A percentile compares a stretch with the other conserved stretches of the same genome.
phyloP scores from a whole-genome alignment of 2,329 filamentous ascomycete genomes.

The Eurotiales sp. region DNA sequence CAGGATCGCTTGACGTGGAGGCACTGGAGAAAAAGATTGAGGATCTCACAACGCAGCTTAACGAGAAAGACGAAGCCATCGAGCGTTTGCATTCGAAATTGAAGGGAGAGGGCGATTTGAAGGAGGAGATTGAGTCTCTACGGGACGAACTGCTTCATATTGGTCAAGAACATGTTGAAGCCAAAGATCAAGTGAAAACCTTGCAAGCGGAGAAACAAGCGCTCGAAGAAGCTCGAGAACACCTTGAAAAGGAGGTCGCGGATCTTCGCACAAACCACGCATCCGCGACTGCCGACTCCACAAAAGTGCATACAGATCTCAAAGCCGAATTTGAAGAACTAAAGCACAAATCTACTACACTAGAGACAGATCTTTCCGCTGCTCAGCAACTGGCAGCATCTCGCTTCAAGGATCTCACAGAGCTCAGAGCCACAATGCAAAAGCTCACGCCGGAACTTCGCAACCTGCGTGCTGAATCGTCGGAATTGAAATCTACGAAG shows the following conservation, averaged over 20 bases:
- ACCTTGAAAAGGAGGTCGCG: slow-evolving; percentile 68
- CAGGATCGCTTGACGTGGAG: slow-evolving; percentile 32
- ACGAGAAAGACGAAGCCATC: slow-evolving; percentile 67
- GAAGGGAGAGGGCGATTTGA: slow-evolving; percentile 71
- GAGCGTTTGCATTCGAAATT: slow-evolving; percentile 66
- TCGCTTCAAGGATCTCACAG: slow-evolving; percentile 81
- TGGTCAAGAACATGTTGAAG: slow-evolving; percentile 78
- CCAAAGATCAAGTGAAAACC: slow-evolving; percentile 70
- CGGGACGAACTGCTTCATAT: slow-evolving; percentile 74
- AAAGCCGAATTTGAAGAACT: slow-evolving; percentile 66
- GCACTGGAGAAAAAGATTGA: slow-evolving; percentile 37
- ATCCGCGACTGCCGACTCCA: slow-evolving; percentile 44
- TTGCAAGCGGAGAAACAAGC: slow-evolving; percentile 63
- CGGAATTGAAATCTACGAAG: slow-evolving; percentile 67
- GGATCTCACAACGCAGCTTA: slow-evolving; percentile 31
- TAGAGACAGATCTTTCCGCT: slow-evolving; percentile 81
- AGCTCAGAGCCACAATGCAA: slow-evolving; percentile 73
- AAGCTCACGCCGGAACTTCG: slow-evolving; percentile 85
- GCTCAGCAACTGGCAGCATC: slow-evolving; percentile 82
- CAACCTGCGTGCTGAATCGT: slow-evolving; percentile 71
- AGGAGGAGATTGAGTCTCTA: slow-evolving; percentile 81
- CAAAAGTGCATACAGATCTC: slow-evolving; percentile 53
- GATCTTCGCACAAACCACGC: slow-evolving; percentile 49
- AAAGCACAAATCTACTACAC: slow-evolving; percentile 62
- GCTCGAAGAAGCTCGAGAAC: slow-evolving; percentile 61